Evolutionary conservation across 2,329 filamentous ascomycete species (phyloP).

Genomic region (Colletotrichum abscissum): DNA sequence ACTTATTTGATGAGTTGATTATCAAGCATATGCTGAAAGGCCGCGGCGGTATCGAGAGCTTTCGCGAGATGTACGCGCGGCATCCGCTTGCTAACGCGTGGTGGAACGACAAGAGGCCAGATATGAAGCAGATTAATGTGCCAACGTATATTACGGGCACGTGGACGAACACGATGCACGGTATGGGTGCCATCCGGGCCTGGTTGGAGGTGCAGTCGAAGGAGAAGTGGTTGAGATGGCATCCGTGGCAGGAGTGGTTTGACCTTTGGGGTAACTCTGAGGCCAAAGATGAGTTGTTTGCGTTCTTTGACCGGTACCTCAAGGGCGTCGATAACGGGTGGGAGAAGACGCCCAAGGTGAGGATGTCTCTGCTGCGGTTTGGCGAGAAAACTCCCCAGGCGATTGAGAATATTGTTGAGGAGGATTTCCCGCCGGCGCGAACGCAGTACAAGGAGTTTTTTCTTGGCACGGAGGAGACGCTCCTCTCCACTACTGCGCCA

Average conservation of each 20-base stretch:
- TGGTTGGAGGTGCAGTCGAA: slow-evolving; percentile 47
- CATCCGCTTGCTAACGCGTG: slow-evolving; percentile 38
- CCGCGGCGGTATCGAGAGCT: slow-evolving; percentile 38
- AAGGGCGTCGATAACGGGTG: slow-evolving; percentile 55
- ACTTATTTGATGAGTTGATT: slow-evolving; percentile 37
- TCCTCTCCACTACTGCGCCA: slow-evolving; percentile 49
- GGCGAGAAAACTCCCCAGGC: slow-evolving; percentile 40
- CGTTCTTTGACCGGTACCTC: slow-evolving; percentile 59
- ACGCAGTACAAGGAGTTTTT: slow-evolving; percentile 40
- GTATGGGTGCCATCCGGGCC: slow-evolving; percentile 42
- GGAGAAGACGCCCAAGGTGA: slow-evolving; percentile 55
- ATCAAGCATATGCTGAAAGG: slow-evolving; percentile 37
- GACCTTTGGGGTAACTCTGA: slow-evolving; percentile 12
- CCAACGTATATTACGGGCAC: slow-evolving; percentile 38
- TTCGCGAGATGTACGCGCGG: slow-evolving; percentile 38
- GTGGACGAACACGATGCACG: slow-evolving; percentile 35
- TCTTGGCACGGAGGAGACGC: slow-evolving; percentile 45
- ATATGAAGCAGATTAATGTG: slow-evolving; percentile 38
- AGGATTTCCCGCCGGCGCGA: slow-evolving; percentile 42
- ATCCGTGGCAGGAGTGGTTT: slow-evolving; percentile 26
- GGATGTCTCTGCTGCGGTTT: slow-evolving; percentile 48
- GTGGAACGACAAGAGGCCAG: slow-evolving; percentile 41
- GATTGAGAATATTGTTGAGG: slow-evolving; percentile 42
- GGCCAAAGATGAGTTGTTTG: slow-evolving; percentile 47
- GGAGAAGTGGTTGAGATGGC: slow-evolving; percentile 54